phyloP scores from a whole-genome alignment of 805 yeast genomes.

The Ogataea trehalophila region DNA sequence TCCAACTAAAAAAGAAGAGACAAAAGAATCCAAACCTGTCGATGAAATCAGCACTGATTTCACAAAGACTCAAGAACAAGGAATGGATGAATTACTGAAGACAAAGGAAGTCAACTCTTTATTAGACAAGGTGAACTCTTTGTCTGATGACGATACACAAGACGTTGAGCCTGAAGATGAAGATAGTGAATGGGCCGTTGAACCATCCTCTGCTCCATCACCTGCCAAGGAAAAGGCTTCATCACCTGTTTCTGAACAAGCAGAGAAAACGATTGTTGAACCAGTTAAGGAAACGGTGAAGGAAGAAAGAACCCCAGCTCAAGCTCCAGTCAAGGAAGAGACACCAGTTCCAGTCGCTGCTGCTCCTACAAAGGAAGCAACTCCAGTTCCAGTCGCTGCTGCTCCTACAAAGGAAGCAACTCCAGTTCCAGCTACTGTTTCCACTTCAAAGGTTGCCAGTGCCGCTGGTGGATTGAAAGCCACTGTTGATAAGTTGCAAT shows the following conservation, averaged over 20 bases:
- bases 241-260: slow-evolving; percentile 1
- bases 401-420: slow-evolving; percentile 8
- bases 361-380: slow-evolving; percentile 4
- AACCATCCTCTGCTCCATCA: not conserved
- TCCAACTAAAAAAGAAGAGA: not conserved
- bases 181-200: slow-evolving; percentile 27
- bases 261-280: slow-evolving; percentile 3
- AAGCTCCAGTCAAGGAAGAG: slow-evolving; percentile 1
- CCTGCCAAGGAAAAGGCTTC: slow-evolving; percentile 2
- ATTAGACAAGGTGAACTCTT: slow-evolving; percentile 39
- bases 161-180: slow-evolving; percentile 24
- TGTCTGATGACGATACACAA: slow-evolving; percentile 37
- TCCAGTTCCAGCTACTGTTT: slow-evolving; percentile 32
- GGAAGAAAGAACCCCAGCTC: slow-evolving; percentile 1
- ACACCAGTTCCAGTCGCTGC: slow-evolving; percentile 9
- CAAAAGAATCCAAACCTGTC: slow-evolving; percentile 1
- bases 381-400: slow-evolving; percentile 12
- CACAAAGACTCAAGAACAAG: slow-evolving; percentile 31
- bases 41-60: slow-evolving; percentile 14
- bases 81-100: slow-evolving; percentile 44
- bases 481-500: slow-evolving; percentile 62
- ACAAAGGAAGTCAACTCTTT: slow-evolving; percentile 43
- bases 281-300: slow-evolving; percentile 1
- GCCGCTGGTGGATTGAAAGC: slow-evolving; percentile 64
- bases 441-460: slow-evolving; percentile 19